phyloP scores from a whole-genome alignment of 2,329 filamentous ascomycete species.

The Colletotrichum zoysiae region DNA sequence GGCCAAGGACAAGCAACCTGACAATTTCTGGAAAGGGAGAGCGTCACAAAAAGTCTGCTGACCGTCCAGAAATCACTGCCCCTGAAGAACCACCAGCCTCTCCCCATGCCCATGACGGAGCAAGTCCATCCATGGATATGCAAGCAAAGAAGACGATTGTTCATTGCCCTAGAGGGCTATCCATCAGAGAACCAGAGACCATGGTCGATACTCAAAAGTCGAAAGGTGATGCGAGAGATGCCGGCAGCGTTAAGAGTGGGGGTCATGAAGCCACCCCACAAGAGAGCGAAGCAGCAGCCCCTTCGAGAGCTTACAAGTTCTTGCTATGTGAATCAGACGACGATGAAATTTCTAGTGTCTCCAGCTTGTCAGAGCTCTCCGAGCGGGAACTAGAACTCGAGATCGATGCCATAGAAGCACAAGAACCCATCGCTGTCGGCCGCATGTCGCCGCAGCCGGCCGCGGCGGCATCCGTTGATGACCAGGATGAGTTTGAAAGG shows the following conservation, averaged over 20 bases:
- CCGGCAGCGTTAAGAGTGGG: conserved; percentile 40
- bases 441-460: conserved; percentile 30
- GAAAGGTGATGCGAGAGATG: background rate
- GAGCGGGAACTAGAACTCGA: conserved; percentile 54
- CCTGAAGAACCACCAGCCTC: background rate
- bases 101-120: background rate
- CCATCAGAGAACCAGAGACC: background rate
- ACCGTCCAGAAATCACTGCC: background rate
- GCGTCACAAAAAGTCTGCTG: background rate
- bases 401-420: conserved; percentile 38
- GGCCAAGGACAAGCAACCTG: conserved; percentile 1
- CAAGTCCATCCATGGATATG: background rate
- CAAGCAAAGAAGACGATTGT: background rate
- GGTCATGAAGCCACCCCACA: conserved; percentile 41
- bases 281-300: conserved; percentile 38
- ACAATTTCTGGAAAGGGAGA: background rate
- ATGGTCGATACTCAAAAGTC: background rate
- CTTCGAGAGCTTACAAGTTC: conserved; percentile 29
- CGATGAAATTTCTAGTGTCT: conserved; percentile 48
- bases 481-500: conserved; percentile 66
- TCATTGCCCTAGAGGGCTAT: background rate
- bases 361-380: conserved; percentile 55
- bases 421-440: conserved; percentile 39
- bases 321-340: conserved; percentile 44
- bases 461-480: conserved; percentile 50